phyloP scores from a whole-genome alignment of 208 protist genomes.

The Phytomonas sp. region DNA sequence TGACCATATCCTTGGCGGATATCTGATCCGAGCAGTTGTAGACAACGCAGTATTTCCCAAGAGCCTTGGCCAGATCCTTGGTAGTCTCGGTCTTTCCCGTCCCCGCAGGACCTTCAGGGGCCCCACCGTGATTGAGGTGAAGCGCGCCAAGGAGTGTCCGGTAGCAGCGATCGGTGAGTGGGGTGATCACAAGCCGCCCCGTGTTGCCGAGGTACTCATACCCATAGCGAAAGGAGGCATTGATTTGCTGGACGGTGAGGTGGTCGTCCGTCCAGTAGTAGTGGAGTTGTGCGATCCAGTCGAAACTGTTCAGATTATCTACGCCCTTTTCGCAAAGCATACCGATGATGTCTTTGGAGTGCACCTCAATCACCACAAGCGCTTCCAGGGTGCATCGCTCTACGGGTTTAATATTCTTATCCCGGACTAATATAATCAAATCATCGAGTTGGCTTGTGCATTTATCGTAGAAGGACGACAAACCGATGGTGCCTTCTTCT shows the following conservation, averaged over 20 bases:
- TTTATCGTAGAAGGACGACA: constrained; percentile 85
- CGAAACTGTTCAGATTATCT: constrained; percentile 88
- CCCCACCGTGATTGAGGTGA: constrained; percentile 94
- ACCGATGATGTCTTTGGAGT: constrained; percentile 90
- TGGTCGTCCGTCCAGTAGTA: constrained; percentile 95
- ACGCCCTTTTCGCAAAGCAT: constrained; percentile 89
- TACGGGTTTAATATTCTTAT: constrained; percentile 70
- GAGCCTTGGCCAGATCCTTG: constrained; percentile 94
- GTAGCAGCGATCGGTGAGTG: constrained; percentile 94
- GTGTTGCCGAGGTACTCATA: constrained; percentile 97
- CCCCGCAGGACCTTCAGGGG: constrained; percentile 95
- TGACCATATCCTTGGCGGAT: constrained; percentile 93
- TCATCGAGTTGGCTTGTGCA: constrained; percentile 85
- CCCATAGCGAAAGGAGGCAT: constrained; percentile 88
- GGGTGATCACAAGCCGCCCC: constrained; percentile 94
- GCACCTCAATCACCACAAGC: constrained; percentile 92
- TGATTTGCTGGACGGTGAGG: constrained; percentile 89
- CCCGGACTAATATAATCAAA: constrained; percentile 89
- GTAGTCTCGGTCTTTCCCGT: constrained; percentile 98
- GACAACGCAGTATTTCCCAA: constrained; percentile 95
- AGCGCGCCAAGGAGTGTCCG: constrained; percentile 95
- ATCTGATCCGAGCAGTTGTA: constrained; percentile 98
- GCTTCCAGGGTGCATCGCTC: constrained; percentile 90
- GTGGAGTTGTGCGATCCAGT: constrained; percentile 94
- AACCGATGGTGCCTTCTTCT: constrained; percentile 71